Conservation (phyloP, 192 early-diverging fungal species). For the Coemansia sp. region DNA sequence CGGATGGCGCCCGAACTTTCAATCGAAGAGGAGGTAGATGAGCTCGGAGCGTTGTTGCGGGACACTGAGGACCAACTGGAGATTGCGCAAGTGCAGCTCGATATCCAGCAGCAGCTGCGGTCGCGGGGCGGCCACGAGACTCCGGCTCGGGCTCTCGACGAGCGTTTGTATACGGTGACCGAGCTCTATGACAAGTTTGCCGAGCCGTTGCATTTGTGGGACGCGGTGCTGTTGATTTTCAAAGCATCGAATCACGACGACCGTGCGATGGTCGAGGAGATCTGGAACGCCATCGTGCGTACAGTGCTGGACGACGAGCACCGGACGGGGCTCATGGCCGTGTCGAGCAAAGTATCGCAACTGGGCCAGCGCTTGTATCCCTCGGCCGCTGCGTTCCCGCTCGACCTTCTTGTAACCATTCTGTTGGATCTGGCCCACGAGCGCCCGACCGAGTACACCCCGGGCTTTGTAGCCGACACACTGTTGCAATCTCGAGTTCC, state of each 20-base stretch:
- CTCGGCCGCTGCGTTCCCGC: slow-evolving; percentile 44
- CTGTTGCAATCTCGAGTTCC: slow-evolving; percentile 33
- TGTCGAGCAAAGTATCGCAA: slow-evolving; percentile 17
- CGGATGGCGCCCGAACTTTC: slow-evolving; percentile 3
- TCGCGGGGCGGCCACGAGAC: slow-evolving; percentile 15
- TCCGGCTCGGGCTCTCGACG: slow-evolving; percentile 15
- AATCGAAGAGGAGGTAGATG: slow-evolving; percentile 46
- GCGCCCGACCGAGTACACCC: slow-evolving; percentile 16
- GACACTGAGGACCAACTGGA: slow-evolving; percentile 61
- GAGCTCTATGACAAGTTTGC: slow-evolving; percentile 60
- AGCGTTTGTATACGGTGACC: slow-evolving; percentile 27
- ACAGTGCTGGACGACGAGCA: slow-evolving; percentile 28
- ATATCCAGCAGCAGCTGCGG: slow-evolving; percentile 40
- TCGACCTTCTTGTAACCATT: slow-evolving; percentile 16
- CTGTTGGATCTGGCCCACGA: slow-evolving; percentile 27
- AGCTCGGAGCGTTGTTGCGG: slow-evolving; percentile 44
- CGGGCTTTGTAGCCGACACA: slow-evolving; percentile 17
- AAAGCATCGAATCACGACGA: slow-evolving; percentile 60
- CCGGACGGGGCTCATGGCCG: slow-evolving; percentile 32
- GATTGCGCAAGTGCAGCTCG: slow-evolving; percentile 61
- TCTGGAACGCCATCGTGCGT: slow-evolving; percentile 39
- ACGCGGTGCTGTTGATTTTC: slow-evolving; percentile 58
- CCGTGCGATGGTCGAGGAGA: slow-evolving; percentile 19
- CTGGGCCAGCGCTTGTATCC: slow-evolving; percentile 43
- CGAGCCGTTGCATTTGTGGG: slow-evolving; percentile 51